phyloP scores from a whole-genome alignment of 352 stramenopile species.

The Thalassiosira ordinaria region DNA sequence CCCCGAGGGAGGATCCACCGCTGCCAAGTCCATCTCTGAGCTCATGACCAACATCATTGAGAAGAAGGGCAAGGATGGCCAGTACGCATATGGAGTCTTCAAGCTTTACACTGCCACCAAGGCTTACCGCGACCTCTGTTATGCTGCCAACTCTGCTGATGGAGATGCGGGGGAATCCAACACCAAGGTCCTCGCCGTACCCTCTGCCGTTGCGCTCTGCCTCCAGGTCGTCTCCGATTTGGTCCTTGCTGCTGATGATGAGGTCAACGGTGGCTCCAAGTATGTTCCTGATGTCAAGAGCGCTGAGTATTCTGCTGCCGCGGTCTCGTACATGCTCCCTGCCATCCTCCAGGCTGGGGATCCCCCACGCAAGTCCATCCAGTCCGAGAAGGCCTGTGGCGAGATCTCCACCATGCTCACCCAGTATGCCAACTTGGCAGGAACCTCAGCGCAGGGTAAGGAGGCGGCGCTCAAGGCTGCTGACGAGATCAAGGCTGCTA shows the following conservation, averaged over 20 bases:
- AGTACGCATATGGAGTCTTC: constrained; percentile 86
- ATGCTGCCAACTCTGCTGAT: constrained; percentile 63
- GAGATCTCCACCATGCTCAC: constrained; percentile 81
- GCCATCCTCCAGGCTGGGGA: constrained; percentile 77
- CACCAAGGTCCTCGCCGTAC: constrained; percentile 80
- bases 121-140: constrained; percentile 76
- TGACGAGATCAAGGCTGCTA: constrained; percentile 69
- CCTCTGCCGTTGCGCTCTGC: constrained; percentile 75
- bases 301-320: constrained; percentile 75
- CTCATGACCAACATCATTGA: constrained; percentile 86
- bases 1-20: constrained; percentile 76
- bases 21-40: constrained; percentile 79
- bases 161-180: constrained; percentile 48
- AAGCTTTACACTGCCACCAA: constrained; percentile 86
- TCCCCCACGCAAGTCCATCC: constrained; percentile 72
- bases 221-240: constrained; percentile 84
- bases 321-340: constrained; percentile 78
- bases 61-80: constrained; percentile 86
- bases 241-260: constrained; percentile 79
- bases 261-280: constrained; percentile 83
- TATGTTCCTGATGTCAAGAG: constrained; percentile 83
- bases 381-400: constrained; percentile 78
- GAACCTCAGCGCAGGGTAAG: constrained; percentile 75
- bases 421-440: constrained; percentile 76
- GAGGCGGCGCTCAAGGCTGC: constrained; percentile 61